Percentiles rank a stretch among this genome's conserved stretches.
Evolutionary conservation across 2,329 filamentous ascomycete species (phyloP).

Genomic region (Botryotinia globosa): DNA sequence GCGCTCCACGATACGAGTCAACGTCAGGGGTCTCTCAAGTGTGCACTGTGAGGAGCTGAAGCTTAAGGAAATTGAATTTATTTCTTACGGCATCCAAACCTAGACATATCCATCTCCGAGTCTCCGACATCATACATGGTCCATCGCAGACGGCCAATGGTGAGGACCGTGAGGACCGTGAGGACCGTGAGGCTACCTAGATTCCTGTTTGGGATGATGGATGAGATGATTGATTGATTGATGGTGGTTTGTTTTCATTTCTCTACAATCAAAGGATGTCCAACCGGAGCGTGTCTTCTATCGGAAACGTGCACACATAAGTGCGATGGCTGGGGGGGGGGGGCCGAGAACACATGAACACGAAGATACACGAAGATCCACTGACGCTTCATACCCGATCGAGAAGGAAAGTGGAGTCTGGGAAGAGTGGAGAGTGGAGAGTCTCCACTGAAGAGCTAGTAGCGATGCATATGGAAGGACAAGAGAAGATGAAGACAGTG

Average conservation of each 20-base stretch:
- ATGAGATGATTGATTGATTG: no score
- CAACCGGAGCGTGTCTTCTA: not conserved
- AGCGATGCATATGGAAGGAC: not conserved
- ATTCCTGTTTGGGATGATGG: not conserved
- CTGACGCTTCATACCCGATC: not conserved
- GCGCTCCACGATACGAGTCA: constrained; percentile 4
- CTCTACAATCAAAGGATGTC: not conserved
- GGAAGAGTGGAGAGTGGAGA: not conserved
- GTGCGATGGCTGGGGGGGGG: constrained; percentile 15
- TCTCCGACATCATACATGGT: no score
- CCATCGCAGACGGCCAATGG: not conserved
- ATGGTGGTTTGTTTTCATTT: not conserved
- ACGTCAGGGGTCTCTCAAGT: not conserved
- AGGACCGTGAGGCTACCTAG: no score
- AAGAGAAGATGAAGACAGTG: not conserved
- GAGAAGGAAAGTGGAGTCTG: not conserved
- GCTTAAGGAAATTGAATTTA: not conserved
- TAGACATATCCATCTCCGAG: not conserved
- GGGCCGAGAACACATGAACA: constrained; percentile 11
- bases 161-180: no score
- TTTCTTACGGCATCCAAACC: not conserved
- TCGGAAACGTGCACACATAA: no score
- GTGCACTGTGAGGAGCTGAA: constrained; percentile 14
- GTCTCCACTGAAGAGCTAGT: no score
- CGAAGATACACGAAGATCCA: constrained; percentile 15